phyloP scores from a whole-genome alignment of 2,329 filamentous ascomycete species.

The Celoporthe dispersa region DNA sequence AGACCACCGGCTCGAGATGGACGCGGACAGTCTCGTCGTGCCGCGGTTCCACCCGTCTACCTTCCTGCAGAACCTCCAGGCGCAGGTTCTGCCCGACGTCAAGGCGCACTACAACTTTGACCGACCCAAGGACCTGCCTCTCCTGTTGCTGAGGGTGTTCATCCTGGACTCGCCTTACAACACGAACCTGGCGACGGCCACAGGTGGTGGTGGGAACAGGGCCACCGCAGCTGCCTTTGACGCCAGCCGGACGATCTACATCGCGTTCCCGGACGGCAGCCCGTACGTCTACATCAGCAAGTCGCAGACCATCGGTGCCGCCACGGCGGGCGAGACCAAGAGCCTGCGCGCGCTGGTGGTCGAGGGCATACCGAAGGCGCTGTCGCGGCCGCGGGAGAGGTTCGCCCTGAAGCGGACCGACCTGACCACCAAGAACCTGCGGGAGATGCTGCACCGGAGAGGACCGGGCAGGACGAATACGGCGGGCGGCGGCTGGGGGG shows the following conservation, averaged over 20 bases:
- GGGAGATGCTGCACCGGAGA: conserved; percentile 69
- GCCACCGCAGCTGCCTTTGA: conserved; percentile 54
- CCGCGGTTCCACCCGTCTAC: conserved; percentile 81
- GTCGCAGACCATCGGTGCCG: conserved; percentile 48
- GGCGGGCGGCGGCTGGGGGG: conserved; percentile 77
- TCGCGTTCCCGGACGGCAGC: conserved; percentile 81
- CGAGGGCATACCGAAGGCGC: conserved; percentile 79
- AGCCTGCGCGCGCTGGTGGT: conserved; percentile 73
- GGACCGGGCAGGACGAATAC: conserved; percentile 72
- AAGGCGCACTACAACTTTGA: conserved; percentile 85
- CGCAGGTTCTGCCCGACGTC: conserved; percentile 74
- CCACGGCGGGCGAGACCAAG: conserved; percentile 56
- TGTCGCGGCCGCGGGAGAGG: conserved; percentile 74
- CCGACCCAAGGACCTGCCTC: conserved; percentile 68
- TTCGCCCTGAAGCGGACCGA: conserved; percentile 71
- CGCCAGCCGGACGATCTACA: conserved; percentile 72
- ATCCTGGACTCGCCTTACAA: conserved; percentile 83
- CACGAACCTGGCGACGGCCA: conserved; percentile 53
- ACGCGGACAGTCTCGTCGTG: conserved; percentile 53
- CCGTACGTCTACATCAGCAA: conserved; percentile 73
- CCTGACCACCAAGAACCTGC: conserved; percentile 72
- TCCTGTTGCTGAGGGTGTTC: conserved; percentile 78
- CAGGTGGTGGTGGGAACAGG: conserved; percentile 34
- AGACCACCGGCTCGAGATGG: conserved; percentile 46
- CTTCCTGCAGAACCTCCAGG: conserved; percentile 77